Conservation (phyloP, 345 rosid genomes). For the Arabis alpina region DNA sequence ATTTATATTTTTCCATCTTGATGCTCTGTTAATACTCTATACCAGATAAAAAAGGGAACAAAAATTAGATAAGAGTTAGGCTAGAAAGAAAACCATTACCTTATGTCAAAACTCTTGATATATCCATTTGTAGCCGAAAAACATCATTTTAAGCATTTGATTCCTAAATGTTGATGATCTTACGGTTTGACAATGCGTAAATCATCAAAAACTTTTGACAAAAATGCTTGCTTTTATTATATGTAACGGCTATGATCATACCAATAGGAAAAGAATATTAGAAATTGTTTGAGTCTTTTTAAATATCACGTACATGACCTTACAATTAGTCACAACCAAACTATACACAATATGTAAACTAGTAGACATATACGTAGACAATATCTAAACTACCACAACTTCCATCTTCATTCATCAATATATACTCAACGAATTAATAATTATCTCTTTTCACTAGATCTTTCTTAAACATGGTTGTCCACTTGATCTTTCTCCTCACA, state of each 20-base stretch:
- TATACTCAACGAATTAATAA: conserved; percentile 1
- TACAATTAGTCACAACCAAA: conserved; percentile 29
- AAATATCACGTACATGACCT: conserved; percentile 1
- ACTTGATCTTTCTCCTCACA: conserved; percentile 30
- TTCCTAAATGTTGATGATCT: background rate
- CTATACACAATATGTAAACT: background rate
- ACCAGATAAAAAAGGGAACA: background rate
- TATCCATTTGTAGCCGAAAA: background rate
- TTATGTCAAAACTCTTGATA: background rate
- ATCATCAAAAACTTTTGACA: background rate
- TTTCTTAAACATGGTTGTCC: conserved; percentile 29
- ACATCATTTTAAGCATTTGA: too few relatives aligned
- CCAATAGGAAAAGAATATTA: conserved; percentile 7
- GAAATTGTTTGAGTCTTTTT: background rate
- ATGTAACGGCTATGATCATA: background rate
- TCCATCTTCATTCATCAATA: conserved; percentile 4
- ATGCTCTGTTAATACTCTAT: background rate
- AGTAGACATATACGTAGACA: background rate
- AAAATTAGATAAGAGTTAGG: background rate
- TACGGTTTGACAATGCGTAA: background rate
- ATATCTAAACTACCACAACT: conserved; percentile 40
- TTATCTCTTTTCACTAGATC: background rate
- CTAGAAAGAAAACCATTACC: conserved; percentile 1
- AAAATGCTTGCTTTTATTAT: background rate
- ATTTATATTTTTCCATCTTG: too few relatives aligned